Evolutionary conservation across 2,329 filamentous ascomycete genomes (phyloP).

Genomic region (Aspergillus chevalieri): DNA sequence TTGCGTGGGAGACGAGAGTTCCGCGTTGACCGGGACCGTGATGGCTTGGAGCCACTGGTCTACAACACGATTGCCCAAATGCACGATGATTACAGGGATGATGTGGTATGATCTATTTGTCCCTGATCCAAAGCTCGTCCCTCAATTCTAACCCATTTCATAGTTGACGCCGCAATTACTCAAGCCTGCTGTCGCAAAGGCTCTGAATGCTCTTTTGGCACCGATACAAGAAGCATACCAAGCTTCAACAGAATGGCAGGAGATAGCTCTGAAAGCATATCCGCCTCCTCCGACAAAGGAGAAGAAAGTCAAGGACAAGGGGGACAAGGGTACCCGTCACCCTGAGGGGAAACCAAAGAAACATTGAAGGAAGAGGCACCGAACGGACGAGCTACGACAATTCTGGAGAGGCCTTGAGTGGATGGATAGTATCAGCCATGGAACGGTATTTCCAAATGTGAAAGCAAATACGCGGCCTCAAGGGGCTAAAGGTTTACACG

Average conservation of each 20-base stretch:
- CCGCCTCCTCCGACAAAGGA: background rate
- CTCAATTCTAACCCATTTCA: background rate
- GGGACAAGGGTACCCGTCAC: slow-evolving; percentile 19
- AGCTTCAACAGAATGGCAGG: slow-evolving; percentile 68
- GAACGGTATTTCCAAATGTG: no score
- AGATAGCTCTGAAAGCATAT: slow-evolving; percentile 55
- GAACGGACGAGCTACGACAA: no score
- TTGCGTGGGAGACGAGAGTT: slow-evolving; percentile 54
- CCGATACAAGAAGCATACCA: slow-evolving; percentile 67
- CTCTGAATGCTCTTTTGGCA: slow-evolving; percentile 64
- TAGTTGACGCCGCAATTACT: slow-evolving; percentile 77
- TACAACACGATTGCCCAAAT: slow-evolving; percentile 72
- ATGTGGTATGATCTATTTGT: slow-evolving; percentile 59
- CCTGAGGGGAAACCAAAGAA: slow-evolving; percentile 4
- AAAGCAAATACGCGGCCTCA: no score
- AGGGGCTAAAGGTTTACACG: no score
- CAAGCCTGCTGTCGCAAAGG: slow-evolving; percentile 74
- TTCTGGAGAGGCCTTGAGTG: no score
- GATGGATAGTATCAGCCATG: no score
- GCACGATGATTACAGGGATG: slow-evolving; percentile 71
- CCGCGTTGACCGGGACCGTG: slow-evolving; percentile 59
- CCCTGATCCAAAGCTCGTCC: background rate
- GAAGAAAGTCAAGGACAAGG: background rate
- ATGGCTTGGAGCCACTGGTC: slow-evolving; percentile 70
- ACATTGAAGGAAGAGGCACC: no score